Evolutionary conservation across 768 basidiomycete species (phyloP), one percentile per base, ranked within the genome.

Genomic region (Mycena polygramma): DNA sequence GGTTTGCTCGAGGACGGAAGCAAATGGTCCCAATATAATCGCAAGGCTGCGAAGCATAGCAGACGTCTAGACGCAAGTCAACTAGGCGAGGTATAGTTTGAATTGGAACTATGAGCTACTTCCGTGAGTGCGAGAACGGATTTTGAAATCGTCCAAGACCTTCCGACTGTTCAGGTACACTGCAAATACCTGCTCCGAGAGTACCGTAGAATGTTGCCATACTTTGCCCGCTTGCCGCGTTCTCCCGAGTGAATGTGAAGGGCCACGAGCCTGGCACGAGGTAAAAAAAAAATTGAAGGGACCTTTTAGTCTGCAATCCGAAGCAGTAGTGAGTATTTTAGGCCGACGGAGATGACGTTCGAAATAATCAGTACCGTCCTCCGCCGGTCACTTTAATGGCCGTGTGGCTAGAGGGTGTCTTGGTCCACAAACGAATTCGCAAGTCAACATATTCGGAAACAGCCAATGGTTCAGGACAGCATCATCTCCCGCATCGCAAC

Each of bases 1-100:
- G 41, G 41, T 2, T 41, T 30, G 2, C 41, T 41, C 9, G 41
- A 41, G 41, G 11, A 15, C 41, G 41, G 15, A 7, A 41, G 15
- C 41, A 41, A 19, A 62, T 20, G 35, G 11, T 36, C 48, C 30
- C 37, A 49, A 68, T 62, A 55, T 49, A 57, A 55, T 55, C 22
- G 57, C 54, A 62, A 22, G 20, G 22, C 22, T 35, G 26, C 45
- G 20, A 45, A 39, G 35, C 20, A 57, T 37, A 39, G 22, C 17
- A 45, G 41, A 24, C 57, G 20, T 30, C 30, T 30, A 45, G 41
- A 24, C 43, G 20, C 24, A 26, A 36, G 53, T 13, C 36, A 13
- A 22, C 10, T 17, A 7, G 46, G 45, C 30, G 8, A 59, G 17
- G 20, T 30, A 14, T 30, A 30, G 30, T 24, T 43, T 35, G 58